Percentiles rank a stretch among this genome's conserved stretches.
Evolutionary conservation across 257 asterid genomes (phyloP).

Genomic region (Solanum pinnatisectum): DNA sequence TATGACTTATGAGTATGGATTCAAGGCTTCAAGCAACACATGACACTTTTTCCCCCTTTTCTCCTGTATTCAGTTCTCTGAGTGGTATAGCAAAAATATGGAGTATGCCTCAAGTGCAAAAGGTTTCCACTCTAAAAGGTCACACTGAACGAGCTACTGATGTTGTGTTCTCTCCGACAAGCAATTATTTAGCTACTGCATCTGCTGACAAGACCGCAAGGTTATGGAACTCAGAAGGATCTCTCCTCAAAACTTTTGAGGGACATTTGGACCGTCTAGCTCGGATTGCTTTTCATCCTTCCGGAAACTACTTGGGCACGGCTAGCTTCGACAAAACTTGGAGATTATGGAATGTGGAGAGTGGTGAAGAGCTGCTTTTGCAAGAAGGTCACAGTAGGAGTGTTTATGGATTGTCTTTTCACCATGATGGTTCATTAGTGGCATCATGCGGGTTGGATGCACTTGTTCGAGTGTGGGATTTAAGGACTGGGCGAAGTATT

Average conservation of each 20-base stretch:
- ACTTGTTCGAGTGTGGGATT: constrained; percentile 97
- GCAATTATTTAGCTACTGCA: constrained; percentile 68
- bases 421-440: constrained; percentile 84
- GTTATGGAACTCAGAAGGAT: constrained; percentile 70
- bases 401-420: constrained; percentile 77
- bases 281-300: constrained; percentile 85
- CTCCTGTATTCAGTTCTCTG: constrained; percentile 44
- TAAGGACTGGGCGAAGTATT: constrained; percentile 83
- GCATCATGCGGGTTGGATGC: constrained; percentile 93
- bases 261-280: constrained; percentile 97
- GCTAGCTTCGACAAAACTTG: constrained; percentile 92
- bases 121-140: constrained; percentile 71
- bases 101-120: constrained; percentile 70
- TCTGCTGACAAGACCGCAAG: constrained; percentile 90
- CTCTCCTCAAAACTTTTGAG: constrained; percentile 54
- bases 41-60: not conserved
- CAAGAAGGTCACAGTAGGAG: constrained; percentile 99
- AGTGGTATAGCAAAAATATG: constrained; percentile 78
- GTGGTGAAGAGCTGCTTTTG: constrained; percentile 89
- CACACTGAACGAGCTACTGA: constrained; percentile 91
- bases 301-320: constrained; percentile 87
- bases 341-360: constrained; percentile 96
- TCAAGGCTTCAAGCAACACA: not conserved
- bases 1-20: not conserved
- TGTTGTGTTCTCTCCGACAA: constrained; percentile 69